Base-by-base conservation (phyloP, 2,329 filamentous ascomycete genomes). In the Escovopsis weberi region DNA sequence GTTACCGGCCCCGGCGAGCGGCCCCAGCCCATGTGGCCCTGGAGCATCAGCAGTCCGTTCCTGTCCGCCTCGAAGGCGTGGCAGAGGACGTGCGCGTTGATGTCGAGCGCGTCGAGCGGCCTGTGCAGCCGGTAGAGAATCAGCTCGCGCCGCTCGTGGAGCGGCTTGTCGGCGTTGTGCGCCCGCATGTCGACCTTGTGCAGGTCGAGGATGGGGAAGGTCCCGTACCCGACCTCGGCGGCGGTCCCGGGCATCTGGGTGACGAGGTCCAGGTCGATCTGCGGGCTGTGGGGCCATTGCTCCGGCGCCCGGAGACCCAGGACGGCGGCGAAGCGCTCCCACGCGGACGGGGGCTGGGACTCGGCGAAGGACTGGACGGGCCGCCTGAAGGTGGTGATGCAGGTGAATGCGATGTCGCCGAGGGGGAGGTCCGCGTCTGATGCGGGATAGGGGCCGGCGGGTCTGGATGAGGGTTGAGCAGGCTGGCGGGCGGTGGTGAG, bases 21-120 rank as follows among this genome's bases (percentile, higher is more conserved):
- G 0, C 68, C 69, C 28, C 69, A 67, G 4, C 66, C 69, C 2
- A 70, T 50, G 32, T 73, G 62, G 47, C 73, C 69, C 4, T 58
- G 64, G 6, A 66, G 51, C 68, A 73, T 72, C 33, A 74, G 57
- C 26, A 75, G 52, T 1, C 70, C 68, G 43, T 75, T 75, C n/a
- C 70, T 60, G 46, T 75, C 72, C 0, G 67, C 66, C 39, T 65
- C 67, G 47, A 63, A 75, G 0, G 70, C 68, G 48, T 75, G 72
- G 18, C 62, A 63, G 1, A 65, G 52, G 7, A 72, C 58, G 48
- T 74, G 70, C 8, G 57, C 58, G 45, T 72, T 68, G 6, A 60
- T 53, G 18, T 66, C 58, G 4, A 62, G 55, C 3, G 43, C 46
- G 0, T 65, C 58, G 2, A 74, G 53, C 1, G 68, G 67, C 39